Evolutionary conservation across 257 asterid genomes (phyloP).

Genomic region (Leonotis leonurus): DNA sequence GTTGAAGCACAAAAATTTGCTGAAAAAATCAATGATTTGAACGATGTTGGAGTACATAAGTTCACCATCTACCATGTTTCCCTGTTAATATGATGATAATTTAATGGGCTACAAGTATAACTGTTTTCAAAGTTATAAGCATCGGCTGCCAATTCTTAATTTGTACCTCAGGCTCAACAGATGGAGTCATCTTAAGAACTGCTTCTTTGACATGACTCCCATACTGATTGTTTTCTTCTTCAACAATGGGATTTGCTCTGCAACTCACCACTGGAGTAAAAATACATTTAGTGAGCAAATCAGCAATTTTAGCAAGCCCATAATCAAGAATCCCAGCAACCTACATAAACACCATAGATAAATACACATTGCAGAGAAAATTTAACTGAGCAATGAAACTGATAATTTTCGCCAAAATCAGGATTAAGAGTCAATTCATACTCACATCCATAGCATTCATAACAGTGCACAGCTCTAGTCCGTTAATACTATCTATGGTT

Average conservation of each 20-base stretch:
- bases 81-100: slow-evolving; percentile 34
- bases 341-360: slow-evolving; percentile 37
- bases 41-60: slow-evolving; percentile 54
- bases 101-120: slow-evolving; percentile 3
- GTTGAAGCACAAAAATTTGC: slow-evolving; percentile 51
- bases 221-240: slow-evolving; percentile 37
- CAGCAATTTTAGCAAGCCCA: slow-evolving; percentile 88
- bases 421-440: slow-evolving; percentile 14
- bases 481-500: slow-evolving; percentile 37
- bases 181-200: slow-evolving; percentile 55
- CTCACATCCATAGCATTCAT: slow-evolving; percentile 90
- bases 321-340: slow-evolving; percentile 64
- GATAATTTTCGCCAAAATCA: background rate
- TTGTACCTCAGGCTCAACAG: slow-evolving; percentile 46
- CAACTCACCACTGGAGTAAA: slow-evolving; percentile 48
- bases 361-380: slow-evolving; percentile 9
- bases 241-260: slow-evolving; percentile 36
- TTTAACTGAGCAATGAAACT: background rate
- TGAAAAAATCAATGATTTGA: slow-evolving; percentile 47
- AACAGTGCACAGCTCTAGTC: slow-evolving; percentile 59
- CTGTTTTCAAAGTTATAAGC: background rate
- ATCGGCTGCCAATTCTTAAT: slow-evolving; percentile 7
- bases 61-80: slow-evolving; percentile 51
- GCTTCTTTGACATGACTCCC: slow-evolving; percentile 32
- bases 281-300: slow-evolving; percentile 55